Conservation (phyloP, 2,329 filamentous ascomycete species). For the Botrytis medusae region DNA sequence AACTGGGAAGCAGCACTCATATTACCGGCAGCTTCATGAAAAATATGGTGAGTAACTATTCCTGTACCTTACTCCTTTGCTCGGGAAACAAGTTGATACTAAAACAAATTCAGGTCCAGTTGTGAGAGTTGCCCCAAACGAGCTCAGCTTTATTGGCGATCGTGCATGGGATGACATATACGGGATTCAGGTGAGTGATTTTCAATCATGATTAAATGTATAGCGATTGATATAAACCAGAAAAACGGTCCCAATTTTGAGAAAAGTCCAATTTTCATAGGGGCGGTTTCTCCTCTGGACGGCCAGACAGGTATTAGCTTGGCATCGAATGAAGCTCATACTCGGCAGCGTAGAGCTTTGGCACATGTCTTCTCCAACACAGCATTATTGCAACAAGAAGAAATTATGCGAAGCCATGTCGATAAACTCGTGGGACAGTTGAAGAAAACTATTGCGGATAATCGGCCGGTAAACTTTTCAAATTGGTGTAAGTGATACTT, state of each 20-base stretch:
- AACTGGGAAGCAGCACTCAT: conserved; percentile 4
- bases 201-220: neutral
- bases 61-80: too few species aligned
- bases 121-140: conserved; percentile 38
- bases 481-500: conserved; percentile 8
- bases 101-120: conserved; percentile 28
- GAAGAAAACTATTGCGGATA: neutral
- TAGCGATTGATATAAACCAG: conserved; percentile 12
- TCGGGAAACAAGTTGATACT: too few species aligned
- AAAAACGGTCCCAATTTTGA: conserved; percentile 7
- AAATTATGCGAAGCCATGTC: conserved; percentile 26
- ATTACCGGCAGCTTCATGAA: neutral
- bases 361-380: conserved; percentile 38
- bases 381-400: conserved; percentile 37
- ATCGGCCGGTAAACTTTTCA: neutral
- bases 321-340: conserved; percentile 27
- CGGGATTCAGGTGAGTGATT: conserved; percentile 12
- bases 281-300: conserved; percentile 15
- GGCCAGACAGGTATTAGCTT: conserved; percentile 22
- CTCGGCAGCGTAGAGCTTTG: conserved; percentile 34
- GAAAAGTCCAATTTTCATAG: conserved; percentile 23
- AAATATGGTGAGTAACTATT: too few species aligned
- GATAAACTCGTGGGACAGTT: conserved; percentile 14
- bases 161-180: conserved; percentile 7
- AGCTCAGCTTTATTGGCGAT: conserved; percentile 34